Evolutionary conservation across 2,329 filamentous ascomycete genomes (phyloP), one percentile per base, ranked within the genome.

Genomic region (Boeremia exigua): DNA sequence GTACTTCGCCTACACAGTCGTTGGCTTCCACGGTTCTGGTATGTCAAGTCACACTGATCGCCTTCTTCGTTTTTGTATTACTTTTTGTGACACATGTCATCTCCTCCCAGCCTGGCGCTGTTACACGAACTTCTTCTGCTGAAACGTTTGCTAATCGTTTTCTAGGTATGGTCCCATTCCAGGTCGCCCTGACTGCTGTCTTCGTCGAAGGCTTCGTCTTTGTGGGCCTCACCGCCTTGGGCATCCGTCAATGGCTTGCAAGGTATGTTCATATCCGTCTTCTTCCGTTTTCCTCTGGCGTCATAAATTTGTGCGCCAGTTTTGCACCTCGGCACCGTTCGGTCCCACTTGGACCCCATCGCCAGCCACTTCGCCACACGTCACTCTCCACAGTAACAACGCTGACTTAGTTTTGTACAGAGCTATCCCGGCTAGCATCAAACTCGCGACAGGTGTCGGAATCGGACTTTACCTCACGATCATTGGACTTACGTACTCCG

Each of bases 171-270:
- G 87, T 96, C 8, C 86, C 90, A 1, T 96, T 91, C 71, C 75
- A 84, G 48, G 82, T 93, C 37, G 92, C 92, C 30, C 78, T 96
- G 33, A 95, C 91, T 4, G 91, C 92, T 49, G 92, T 95, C 62
- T 96, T 96, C 71, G 88, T 95, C 12, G 92, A 96, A 75, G 92
- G 92, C 33, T 90, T 90, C 74, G 87, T 96, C 59, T 96, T 96
- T 77, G 85, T 96, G 46, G 89, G 80, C 3, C 82, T 96, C 36
- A 92, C 92, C 1, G 74, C 90, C 9, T 85, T 88, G 1, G 88
- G 88, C 17, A 85, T 90, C 81, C 85, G 88, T 6, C 88, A 91
- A 70, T 90, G 88, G 88, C 82, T 90, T 54, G 69, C 69, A 48
- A 64, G 65, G 65, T 68, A 59, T 45, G 65, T 45, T 47, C 27